Percentiles rank a stretch among this genome's conserved stretches.
Evolutionary conservation across 1,139 yeast species (phyloP).

Genomic region (Wickerhamomyces sp.): DNA sequence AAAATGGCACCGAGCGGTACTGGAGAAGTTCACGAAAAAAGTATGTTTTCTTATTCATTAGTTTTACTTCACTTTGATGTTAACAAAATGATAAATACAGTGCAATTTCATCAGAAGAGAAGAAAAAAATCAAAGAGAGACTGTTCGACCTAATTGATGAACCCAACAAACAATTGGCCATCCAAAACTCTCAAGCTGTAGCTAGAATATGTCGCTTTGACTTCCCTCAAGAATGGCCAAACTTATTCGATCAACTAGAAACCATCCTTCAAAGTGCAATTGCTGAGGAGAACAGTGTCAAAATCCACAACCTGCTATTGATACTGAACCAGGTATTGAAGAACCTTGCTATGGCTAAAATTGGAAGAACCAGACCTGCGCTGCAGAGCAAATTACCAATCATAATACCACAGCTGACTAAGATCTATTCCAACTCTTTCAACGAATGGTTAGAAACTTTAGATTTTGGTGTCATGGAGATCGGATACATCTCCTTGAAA

Average conservation of each 20-base stretch:
- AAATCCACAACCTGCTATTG: constrained; percentile 56
- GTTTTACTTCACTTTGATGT: background rate
- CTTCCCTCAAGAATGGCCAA: constrained; percentile 85
- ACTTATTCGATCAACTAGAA: constrained; percentile 61
- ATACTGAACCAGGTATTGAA: constrained; percentile 77
- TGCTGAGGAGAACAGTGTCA: constrained; percentile 39
- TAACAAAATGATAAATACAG: constrained; percentile 20
- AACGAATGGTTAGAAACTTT: constrained; percentile 50
- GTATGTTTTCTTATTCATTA: constrained; percentile 4
- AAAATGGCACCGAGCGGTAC: constrained; percentile 77
- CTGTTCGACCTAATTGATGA: constrained; percentile 61
- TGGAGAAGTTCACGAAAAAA: constrained; percentile 67
- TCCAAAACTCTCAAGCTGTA: constrained; percentile 81
- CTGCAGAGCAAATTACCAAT: constrained; percentile 69
- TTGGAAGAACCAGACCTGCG: constrained; percentile 78
- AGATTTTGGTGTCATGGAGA: constrained; percentile 41
- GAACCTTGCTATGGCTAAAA: constrained; percentile 64
- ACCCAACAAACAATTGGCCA: constrained; percentile 63
- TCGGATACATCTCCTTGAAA: constrained; percentile 75
- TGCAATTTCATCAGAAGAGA: constrained; percentile 66
- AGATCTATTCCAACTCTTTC: constrained; percentile 55
- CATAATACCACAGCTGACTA: constrained; percentile 53
- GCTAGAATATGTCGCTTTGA: constrained; percentile 78
- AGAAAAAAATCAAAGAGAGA: constrained; percentile 51
- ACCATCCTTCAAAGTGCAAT: constrained; percentile 39